Conservation (phyloP, 2,329 filamentous ascomycete genomes). For the Cordyceps javanica region DNA sequence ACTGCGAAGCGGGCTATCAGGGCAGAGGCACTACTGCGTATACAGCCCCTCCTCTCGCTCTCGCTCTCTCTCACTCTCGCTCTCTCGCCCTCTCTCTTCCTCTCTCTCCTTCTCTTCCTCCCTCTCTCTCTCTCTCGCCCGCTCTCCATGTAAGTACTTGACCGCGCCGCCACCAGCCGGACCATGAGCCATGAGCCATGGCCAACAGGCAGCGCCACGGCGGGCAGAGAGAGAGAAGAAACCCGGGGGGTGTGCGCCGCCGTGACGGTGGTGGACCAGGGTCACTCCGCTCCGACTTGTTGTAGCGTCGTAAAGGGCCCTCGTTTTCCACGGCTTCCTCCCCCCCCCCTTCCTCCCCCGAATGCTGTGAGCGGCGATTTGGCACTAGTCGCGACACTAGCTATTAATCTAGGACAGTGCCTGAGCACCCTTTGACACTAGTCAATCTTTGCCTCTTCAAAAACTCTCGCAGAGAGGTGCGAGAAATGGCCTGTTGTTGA, state of each 20-base stretch:
- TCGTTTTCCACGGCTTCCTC: not conserved
- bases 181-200: not conserved
- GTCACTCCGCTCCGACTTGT: not conserved
- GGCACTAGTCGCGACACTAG: conserved; percentile 1
- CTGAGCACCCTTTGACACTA: not conserved
- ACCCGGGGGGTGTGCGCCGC: not conserved
- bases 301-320: conserved; percentile 6
- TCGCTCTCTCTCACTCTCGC: too few species aligned
- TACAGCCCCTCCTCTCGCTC: too few species aligned
- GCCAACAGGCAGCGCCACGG: not conserved
- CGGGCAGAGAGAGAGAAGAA: not conserved
- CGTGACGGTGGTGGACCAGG: not conserved
- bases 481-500: not conserved
- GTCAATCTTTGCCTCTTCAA: not conserved
- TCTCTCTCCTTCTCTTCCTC: too few species aligned
- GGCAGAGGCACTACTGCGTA: not conserved
- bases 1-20: not conserved
- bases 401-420: conserved; percentile 3
- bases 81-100: too few species aligned
- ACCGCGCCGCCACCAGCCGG: not conserved
- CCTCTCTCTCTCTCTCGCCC: too few species aligned
- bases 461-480: too few species aligned
- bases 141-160: too few species aligned
- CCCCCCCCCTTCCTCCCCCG: too few species aligned
- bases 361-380: not conserved